Conservation (phyloP, 768 basidiomycete genomes). For the Russula brevipes region DNA sequence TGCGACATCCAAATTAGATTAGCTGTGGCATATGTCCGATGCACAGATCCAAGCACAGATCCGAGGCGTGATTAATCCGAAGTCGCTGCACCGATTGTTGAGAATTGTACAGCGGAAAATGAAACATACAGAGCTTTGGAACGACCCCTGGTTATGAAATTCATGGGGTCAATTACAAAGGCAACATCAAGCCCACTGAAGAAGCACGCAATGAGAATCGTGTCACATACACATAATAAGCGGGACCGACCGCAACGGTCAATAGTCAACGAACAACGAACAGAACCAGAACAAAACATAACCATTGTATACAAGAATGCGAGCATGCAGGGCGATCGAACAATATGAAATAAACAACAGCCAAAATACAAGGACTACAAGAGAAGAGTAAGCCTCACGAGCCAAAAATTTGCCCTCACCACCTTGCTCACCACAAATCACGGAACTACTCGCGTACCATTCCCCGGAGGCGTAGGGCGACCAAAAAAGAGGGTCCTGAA, state of each 20-base stretch:
- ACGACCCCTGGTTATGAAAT: too few relatives aligned
- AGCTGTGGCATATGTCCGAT: neutral
- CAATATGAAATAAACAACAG: neutral
- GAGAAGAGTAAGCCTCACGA: too few relatives aligned
- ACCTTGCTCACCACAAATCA: too few relatives aligned
- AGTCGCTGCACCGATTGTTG: neutral
- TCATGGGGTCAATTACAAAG: too few relatives aligned
- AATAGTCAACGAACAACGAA: neutral
- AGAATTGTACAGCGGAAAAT: neutral
- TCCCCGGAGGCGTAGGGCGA: constrained; percentile 8
- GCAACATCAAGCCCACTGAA: too few relatives aligned
- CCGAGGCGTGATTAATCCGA: neutral
- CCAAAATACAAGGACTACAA: neutral
- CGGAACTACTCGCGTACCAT: neutral
- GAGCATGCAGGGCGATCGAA: neutral
- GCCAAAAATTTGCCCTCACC: too few relatives aligned
- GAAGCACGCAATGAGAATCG: too few relatives aligned
- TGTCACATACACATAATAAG: too few relatives aligned
- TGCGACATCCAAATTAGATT: neutral
- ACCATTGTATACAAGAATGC: neutral
- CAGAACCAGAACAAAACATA: neutral
- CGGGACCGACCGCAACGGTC: too few relatives aligned
- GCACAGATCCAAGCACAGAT: too few relatives aligned
- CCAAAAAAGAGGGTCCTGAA: constrained; percentile 3
- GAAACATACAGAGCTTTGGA: too few relatives aligned